phyloP scores from a whole-genome alignment of 495 filamentous ascomycete genomes.

The Amniculicola lignicola region DNA sequence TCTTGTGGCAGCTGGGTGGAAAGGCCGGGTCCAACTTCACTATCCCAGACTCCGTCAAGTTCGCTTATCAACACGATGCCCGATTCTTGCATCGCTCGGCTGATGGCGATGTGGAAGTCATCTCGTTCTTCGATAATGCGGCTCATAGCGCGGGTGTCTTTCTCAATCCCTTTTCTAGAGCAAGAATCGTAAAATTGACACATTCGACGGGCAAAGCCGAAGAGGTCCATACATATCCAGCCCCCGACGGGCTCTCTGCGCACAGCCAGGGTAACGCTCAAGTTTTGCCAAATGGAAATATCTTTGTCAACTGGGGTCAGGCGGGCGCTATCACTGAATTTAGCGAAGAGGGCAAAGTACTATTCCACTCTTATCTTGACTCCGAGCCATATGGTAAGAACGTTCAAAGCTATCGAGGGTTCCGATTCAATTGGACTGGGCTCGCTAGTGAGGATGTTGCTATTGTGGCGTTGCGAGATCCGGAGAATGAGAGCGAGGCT shows the following conservation, averaged over 20 bases:
- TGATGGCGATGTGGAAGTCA: constrained; percentile 8
- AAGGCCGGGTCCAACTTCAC: constrained; percentile 47
- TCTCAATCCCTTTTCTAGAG: not conserved
- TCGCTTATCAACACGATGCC: constrained; percentile 54
- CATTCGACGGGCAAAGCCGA: constrained; percentile 19
- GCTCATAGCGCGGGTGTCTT: not conserved
- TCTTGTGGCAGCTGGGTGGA: constrained; percentile 47
- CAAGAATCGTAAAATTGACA: too few relatives aligned
- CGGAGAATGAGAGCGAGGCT: not conserved
- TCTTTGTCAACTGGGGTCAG: constrained; percentile 50
- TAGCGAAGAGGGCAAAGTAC: constrained; percentile 23
- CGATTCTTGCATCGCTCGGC: constrained; percentile 38
- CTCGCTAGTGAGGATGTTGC: not conserved
- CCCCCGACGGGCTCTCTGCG: constrained; percentile 38
- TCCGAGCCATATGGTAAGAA: not conserved
- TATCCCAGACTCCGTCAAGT: constrained; percentile 45
- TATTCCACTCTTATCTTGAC: constrained; percentile 9
- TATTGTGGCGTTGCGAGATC: not conserved
- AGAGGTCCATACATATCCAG: constrained; percentile 37
- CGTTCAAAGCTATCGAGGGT: not conserved
- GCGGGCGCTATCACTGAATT: constrained; percentile 51
- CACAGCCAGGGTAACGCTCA: constrained; percentile 49
- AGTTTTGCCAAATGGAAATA: constrained; percentile 45
- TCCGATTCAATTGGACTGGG: not conserved
- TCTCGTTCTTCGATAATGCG: constrained; percentile 42